phyloP scores from a whole-genome alignment of 805 yeast species.

The Wickerhamiella azyma region DNA sequence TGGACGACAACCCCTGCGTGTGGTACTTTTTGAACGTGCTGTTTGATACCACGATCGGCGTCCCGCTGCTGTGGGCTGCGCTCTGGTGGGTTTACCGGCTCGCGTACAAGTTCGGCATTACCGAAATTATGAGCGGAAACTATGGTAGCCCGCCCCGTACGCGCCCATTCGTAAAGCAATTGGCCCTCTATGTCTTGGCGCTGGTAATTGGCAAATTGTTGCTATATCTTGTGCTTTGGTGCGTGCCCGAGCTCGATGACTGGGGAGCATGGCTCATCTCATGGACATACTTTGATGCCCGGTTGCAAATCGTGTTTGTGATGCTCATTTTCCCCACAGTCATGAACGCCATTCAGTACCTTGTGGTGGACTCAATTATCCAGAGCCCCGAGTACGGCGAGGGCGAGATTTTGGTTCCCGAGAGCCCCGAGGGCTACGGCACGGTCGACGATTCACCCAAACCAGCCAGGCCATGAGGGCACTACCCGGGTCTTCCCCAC shows the following conservation, averaged over 20 bases:
- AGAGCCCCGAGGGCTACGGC: constrained; percentile 9
- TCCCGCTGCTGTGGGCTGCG: constrained; percentile 56
- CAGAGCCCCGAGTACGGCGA: constrained; percentile 33
- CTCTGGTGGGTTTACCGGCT: constrained; percentile 31
- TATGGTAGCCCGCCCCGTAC: constrained; percentile 55
- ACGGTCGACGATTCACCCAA: constrained; percentile 11
- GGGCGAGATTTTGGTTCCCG: constrained; percentile 1
- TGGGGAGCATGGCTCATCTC: constrained; percentile 62
- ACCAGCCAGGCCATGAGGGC: not conserved
- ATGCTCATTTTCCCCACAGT: constrained; percentile 43
- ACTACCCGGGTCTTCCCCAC: no score
- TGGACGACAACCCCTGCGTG: constrained; percentile 63
- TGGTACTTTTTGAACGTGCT: constrained; percentile 86
- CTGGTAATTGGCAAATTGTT: constrained; percentile 48
- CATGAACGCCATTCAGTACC: constrained; percentile 37
- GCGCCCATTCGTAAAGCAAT: constrained; percentile 56
- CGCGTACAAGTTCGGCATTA: constrained; percentile 32
- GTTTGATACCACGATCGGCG: constrained; percentile 88
- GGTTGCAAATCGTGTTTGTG: constrained; percentile 73
- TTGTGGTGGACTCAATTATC: constrained; percentile 46
- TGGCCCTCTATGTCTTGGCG: constrained; percentile 52
- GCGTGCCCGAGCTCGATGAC: constrained; percentile 52
- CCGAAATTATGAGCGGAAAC: constrained; percentile 36
- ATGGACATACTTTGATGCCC: constrained; percentile 66
- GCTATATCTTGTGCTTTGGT: constrained; percentile 42